phyloP scores from a whole-genome alignment of 2,329 filamentous ascomycete species.

The Neobulgaria alba region DNA sequence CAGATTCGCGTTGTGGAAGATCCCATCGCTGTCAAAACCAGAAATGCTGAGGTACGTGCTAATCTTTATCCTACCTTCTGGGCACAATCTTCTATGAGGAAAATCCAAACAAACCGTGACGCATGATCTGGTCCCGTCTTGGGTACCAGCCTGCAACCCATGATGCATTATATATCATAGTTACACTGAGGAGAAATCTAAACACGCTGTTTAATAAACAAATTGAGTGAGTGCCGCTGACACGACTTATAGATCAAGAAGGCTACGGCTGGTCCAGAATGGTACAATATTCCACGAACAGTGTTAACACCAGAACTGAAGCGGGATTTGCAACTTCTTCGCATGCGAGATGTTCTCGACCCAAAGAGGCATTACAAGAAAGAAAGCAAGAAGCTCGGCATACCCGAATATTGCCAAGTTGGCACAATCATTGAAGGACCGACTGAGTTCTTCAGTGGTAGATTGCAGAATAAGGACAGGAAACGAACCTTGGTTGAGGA shows the following conservation, averaged over 20 bases:
- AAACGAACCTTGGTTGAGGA: constrained; percentile 84
- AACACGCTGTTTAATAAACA: constrained; percentile 6
- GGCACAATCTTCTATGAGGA: constrained; percentile 56
- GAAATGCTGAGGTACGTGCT: constrained; percentile 41
- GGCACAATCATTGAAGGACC: constrained; percentile 83
- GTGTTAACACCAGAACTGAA: constrained; percentile 77
- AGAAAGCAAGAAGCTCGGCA: constrained; percentile 54
- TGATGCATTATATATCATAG: constrained; percentile 58
- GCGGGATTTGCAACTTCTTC: constrained; percentile 79
- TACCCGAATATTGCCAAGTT: constrained; percentile 80
- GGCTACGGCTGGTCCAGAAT: constrained; percentile 66
- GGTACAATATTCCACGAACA: constrained; percentile 84
- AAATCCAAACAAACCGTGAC: constrained; percentile 64
- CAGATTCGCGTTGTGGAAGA: constrained; percentile 45
- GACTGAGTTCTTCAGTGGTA: constrained; percentile 75
- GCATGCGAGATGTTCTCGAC: constrained; percentile 83
- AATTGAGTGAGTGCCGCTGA: no score
- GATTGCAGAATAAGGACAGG: constrained; percentile 78
- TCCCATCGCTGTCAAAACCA: constrained; percentile 38
- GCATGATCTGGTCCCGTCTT: constrained; percentile 72
- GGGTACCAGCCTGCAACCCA: constrained; percentile 61
- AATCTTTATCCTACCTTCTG: not conserved
- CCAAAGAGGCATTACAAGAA: constrained; percentile 62
- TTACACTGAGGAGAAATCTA: constrained; percentile 51
- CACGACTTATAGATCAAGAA: constrained; percentile 31